Conservation (phyloP, 139 green algal species). For the Raphidocelis subcapitata region DNA sequence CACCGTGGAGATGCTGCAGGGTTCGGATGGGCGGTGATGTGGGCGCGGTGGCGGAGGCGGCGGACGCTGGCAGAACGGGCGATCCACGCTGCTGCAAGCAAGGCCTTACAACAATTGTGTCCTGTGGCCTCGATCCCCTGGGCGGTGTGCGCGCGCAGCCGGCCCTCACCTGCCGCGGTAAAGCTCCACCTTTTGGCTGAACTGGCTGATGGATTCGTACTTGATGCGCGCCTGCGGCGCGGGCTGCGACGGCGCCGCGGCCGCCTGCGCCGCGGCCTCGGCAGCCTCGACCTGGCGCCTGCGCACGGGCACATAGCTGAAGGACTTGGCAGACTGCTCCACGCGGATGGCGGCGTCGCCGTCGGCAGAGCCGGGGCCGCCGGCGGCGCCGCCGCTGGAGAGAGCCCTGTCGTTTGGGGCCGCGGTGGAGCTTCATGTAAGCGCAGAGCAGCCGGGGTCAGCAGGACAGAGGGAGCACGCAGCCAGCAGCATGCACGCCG, state of each 20-base stretch:
- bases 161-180: slow-evolving; percentile 62
- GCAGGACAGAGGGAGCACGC: too few species aligned
- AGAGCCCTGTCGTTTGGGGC: too few species aligned
- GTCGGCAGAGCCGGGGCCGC: too few species aligned
- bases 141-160: neutral
- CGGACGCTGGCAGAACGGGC: too few species aligned
- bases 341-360: slow-evolving; percentile 3
- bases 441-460: too few species aligned
- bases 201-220: slow-evolving; percentile 51
- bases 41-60: neutral
- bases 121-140: neutral
- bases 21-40: neutral
- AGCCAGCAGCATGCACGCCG: too few species aligned
- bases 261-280: slow-evolving; percentile 10
- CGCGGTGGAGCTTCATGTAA: too few species aligned
- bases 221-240: slow-evolving; percentile 9
- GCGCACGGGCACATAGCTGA: neutral
- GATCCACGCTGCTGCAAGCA: too few species aligned
- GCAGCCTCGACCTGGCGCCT: slow-evolving; percentile 17
- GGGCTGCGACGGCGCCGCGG: neutral
- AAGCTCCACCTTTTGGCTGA: slow-evolving; percentile 55
- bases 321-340: slow-evolving; percentile 28
- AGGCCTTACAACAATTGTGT: too few species aligned
- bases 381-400: too few species aligned
- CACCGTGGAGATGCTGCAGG: slow-evolving; percentile 69